Base-by-base conservation (phyloP, 2,329 filamentous ascomycete species). In the Paecilomyces dactylethromorphus region DNA sequence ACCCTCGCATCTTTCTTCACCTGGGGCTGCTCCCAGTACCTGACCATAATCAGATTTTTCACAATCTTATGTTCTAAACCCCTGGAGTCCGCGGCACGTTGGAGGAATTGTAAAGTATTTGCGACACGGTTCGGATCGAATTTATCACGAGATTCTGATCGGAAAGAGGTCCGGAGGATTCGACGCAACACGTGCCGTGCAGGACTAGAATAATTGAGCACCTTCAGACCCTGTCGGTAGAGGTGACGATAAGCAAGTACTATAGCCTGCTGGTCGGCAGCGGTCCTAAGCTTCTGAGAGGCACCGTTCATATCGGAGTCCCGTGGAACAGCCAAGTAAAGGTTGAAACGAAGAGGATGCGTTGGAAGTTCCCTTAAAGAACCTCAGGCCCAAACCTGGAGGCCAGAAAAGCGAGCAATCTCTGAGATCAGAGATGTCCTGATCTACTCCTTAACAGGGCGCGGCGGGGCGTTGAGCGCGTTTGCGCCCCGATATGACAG, bases 181-280 rank as follows among this genome's bases (percentile, higher is more conserved):
- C 78, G 71, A 55, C 78, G 79, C 18, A 85, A 68, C 2, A 81
- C 78, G 71, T 81, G 80, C 57, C 84, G 82, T 21, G 80, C 78
- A 11, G 85, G 85, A 54, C 77, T 79, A 1, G 84, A 80, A 70
- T 83, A 85, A 58, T 82, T 80, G 56, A 86, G 74, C 3, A 82
- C 82, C 56, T 79, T 78, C 21, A 87, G 73, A 8, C 78, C 74
- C 31, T 79, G 76, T 26, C 81, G 79, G 63, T 82, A 83, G 50
- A 87, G 74, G 57, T 81, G 77, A 60, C 85, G 81, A 68, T 87
- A 87, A 56, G 82, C 81, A 64, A 77, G 75, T 58, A 81, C 58
- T 53, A 85, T 64, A 11, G 68, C 65, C 62, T 66, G 63, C 56
- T 62, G 62, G 56, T 69, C 63, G 55, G 59, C 59, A 39, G 57